Base-by-base conservation (phyloP, 495 filamentous ascomycete species). In the Hypoxylon intermedium region DNA sequence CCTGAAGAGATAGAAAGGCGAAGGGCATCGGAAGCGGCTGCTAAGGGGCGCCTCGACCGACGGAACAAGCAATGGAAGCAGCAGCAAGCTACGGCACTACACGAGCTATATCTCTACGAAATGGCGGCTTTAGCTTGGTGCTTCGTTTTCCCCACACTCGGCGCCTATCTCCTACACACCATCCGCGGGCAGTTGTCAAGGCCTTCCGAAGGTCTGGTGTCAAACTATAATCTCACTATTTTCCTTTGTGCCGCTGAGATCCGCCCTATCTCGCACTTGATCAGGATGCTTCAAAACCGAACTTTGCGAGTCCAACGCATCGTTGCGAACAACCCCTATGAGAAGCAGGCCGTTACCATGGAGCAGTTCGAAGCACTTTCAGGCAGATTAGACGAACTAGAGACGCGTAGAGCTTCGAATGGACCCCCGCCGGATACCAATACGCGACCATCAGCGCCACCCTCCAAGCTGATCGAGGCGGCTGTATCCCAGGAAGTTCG, bases 151-250 rank as follows among this genome's bases (percentile, higher is more conserved):
- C 94, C 94, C 0, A 47, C 90, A 2, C 71, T 92, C 2, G 90
- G 89, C 13, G 88, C 92, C 40, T 92, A 85, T 75, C 77, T 97
- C 16, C 79, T 97, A 2, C 90, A 95, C 68, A 75, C 78, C 0
- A 87, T 95, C 42, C 82, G 93, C 11, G 77, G 76, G 16, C 87
- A 90, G 38, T 83, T 98, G 6, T 92, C 89, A 1, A 82, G 89
- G 12, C 92, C 89, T 0, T 91, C 90, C 0, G 92, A 94, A 71
- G 89, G 91, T 2, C 77, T 96, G 11, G 89, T 97, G 12, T 95
- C 91, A 2, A 88, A 94, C 68, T 94, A 91, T 73, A 96, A 97
- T 72, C 81, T 98, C 45, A 92, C 89, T n/a, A 90, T 98, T 58
- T 98, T 97, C 73, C 77, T 97, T 9, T 81, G 97, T 6, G 92